Base-by-base conservation (phyloP, 2,329 filamentous ascomycete species). In the Ophiostoma tasmaniense region DNA sequence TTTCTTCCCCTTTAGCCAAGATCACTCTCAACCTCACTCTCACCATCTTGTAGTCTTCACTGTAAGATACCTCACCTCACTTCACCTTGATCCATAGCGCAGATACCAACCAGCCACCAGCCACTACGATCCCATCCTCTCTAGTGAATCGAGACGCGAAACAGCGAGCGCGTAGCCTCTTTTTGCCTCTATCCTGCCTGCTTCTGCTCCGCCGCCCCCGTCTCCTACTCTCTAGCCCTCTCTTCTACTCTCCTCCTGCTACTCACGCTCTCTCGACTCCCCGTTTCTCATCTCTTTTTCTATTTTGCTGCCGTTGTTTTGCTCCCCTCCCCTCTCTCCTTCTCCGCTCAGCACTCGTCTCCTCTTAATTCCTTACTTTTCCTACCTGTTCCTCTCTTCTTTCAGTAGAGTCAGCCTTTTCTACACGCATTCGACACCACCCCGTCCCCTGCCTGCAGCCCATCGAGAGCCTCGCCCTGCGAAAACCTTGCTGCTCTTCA, bases 131-230 rank as follows among this genome's bases (percentile, higher is more conserved):
- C 22, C 55, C 55, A 61, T 13, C 55, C 14, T 17, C 10, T n/a
- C 33, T 22, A 61, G 25, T 61, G 25, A 30, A 61, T 30, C 55
- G 22, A 70, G 35, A 68, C 69, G 66, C 69, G 69, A 66, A 55
- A 67, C 52, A 70, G 50, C 45, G 66, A 67, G 69, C 69, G 69
- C 66, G 69, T 66, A 66, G 69, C 30, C 62, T 70, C 33, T 35
- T 17, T 55, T 17, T 55, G 50, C 50, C 50, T 55, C 50, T 55
- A 25, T 55, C n/a, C 50, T 55, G 22, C n/a, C 52, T 59, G 20
- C n/a, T 11, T 11, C 25, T 35, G 50, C 28, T 64, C 64, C 39
- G 45, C 37, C 45, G 25, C 35, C 30, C 30, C 42, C 22, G 30
- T 42, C 33, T 39, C 42, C 33, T 33, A 8, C 33, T 33, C 33